These are phyloP conservation scores for Amanita pallidorosea DNA, from an alignment of 768 basidiomycete species.

Conservation along the genomic window DNA sequence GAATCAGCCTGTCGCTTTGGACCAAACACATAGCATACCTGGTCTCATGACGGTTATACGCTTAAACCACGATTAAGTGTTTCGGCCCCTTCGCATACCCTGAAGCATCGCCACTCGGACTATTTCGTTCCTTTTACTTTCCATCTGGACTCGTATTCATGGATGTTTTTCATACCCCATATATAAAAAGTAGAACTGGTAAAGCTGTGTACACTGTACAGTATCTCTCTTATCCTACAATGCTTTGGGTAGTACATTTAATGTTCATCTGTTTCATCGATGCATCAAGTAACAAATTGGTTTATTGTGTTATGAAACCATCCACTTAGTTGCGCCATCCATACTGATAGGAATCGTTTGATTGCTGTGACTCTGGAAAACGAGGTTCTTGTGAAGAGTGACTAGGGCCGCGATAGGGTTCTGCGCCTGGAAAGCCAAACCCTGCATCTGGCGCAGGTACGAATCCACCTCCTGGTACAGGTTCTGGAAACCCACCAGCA, in stretches of 20 bases:
- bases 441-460: neutral
- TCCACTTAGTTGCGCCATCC: slow-evolving; percentile 6
- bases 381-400: slow-evolving; percentile 10
- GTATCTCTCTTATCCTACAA: too few species aligned
- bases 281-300: neutral
- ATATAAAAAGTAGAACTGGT: neutral
- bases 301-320: neutral
- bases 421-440: slow-evolving; percentile 26
- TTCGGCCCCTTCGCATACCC: neutral
- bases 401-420: slow-evolving; percentile 17
- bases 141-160: neutral
- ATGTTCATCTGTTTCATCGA: neutral
- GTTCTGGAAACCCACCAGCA: neutral
- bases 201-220: too few species aligned
- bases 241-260: neutral
- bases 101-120: neutral
- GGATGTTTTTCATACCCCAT: neutral
- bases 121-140: neutral
- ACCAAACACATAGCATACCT: slow-evolving; percentile 49
- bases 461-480: slow-evolving; percentile 1
- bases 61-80: slow-evolving; percentile 21
- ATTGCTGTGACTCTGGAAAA: slow-evolving; percentile 18
- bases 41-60: slow-evolving; percentile 68
- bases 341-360: slow-evolving; percentile 6
- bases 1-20: slow-evolving; percentile 49